phyloP scores from a whole-genome alignment of 495 filamentous ascomycete genomes.

The Penicillium verhagenii region DNA sequence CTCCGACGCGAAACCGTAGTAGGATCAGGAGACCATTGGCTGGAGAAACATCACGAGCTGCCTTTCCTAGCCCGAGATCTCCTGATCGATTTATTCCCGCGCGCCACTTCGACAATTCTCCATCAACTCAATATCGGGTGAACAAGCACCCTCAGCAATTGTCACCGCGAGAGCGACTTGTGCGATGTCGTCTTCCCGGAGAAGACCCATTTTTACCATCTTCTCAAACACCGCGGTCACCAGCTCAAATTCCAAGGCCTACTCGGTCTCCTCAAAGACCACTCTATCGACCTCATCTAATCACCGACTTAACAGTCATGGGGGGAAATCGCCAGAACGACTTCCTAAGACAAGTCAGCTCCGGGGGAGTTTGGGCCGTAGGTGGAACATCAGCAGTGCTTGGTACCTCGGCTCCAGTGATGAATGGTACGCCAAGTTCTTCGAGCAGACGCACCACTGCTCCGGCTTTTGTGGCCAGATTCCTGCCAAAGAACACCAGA shows the following conservation, averaged over 20 bases:
- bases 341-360: slow-evolving; percentile 50
- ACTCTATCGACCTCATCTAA: slow-evolving; percentile 36
- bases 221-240: slow-evolving; percentile 13
- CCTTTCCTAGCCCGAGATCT: slow-evolving; percentile 21
- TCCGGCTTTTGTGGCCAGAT: slow-evolving; percentile 68
- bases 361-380: slow-evolving; percentile 77
- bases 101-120: slow-evolving; percentile 42
- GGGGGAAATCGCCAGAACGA: slow-evolving; percentile 10
- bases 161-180: slow-evolving; percentile 57
- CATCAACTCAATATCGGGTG: slow-evolving; percentile 60
- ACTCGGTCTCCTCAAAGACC: slow-evolving; percentile 22
- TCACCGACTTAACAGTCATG: slow-evolving; percentile 25
- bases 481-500: slow-evolving; percentile 53
- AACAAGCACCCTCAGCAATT: slow-evolving; percentile 62
- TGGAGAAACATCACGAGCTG: slow-evolving; percentile 1
- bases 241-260: slow-evolving; percentile 23
- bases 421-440: slow-evolving; percentile 61
- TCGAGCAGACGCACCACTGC: slow-evolving; percentile 71
- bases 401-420: slow-evolving; percentile 43
- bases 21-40: slow-evolving; percentile 10
- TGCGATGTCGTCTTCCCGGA: slow-evolving; percentile 54
- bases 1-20: slow-evolving; percentile 18
- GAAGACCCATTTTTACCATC: slow-evolving; percentile 65
- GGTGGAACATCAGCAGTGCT: slow-evolving; percentile 60
- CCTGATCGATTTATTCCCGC: slow-evolving; percentile 72